These are phyloP conservation scores for Holtermannia corniformis DNA, from an alignment of 768 basidiomycete species.

Conservation along the genomic window DNA sequence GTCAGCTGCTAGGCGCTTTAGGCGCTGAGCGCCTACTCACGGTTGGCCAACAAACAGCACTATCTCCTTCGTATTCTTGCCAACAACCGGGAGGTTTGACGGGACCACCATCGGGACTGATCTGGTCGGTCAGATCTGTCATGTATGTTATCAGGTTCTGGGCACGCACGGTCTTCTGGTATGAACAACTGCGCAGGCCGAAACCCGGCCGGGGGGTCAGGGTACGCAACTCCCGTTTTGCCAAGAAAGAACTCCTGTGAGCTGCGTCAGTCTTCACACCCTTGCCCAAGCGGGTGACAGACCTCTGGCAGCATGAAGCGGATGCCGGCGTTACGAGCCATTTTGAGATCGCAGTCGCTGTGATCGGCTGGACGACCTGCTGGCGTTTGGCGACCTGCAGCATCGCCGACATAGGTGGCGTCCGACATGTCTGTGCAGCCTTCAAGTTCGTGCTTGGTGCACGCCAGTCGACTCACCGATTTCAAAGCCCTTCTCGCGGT, in stretches of 20 bases:
- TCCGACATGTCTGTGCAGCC: conserved; percentile 50
- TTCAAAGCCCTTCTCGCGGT: conserved; percentile 49
- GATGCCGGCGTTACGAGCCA: conserved; percentile 65
- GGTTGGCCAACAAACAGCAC: conserved; percentile 58
- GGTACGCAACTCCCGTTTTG: conserved; percentile 38
- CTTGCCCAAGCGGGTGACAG: conserved; percentile 8
- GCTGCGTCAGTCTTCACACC: not conserved
- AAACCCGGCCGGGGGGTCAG: conserved; percentile 59
- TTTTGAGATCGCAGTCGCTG: conserved; percentile 73
- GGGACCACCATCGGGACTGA: conserved; percentile 47
- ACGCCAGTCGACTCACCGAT: conserved; percentile 51
- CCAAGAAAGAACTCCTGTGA: conserved; percentile 69
- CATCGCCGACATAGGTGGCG: conserved; percentile 82
- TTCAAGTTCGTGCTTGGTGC: not conserved
- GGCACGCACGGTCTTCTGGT: conserved; percentile 35
- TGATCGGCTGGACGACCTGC: conserved; percentile 49
- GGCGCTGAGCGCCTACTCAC: conserved; percentile 8
- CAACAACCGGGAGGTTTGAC: conserved; percentile 40
- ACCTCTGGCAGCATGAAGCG: conserved; percentile 81
- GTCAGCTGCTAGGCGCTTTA: not conserved
- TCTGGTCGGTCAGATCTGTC: conserved; percentile 6
- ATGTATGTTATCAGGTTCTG: too few relatives aligned
- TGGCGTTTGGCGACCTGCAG: conserved; percentile 58
- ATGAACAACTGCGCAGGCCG: conserved; percentile 47
- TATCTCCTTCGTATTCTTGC: conserved; percentile 42